These are phyloP conservation scores for Elaeis guineensis DNA, from an alignment of 176 grass and related monocot genomes.

Conservation along the genomic window DNA sequence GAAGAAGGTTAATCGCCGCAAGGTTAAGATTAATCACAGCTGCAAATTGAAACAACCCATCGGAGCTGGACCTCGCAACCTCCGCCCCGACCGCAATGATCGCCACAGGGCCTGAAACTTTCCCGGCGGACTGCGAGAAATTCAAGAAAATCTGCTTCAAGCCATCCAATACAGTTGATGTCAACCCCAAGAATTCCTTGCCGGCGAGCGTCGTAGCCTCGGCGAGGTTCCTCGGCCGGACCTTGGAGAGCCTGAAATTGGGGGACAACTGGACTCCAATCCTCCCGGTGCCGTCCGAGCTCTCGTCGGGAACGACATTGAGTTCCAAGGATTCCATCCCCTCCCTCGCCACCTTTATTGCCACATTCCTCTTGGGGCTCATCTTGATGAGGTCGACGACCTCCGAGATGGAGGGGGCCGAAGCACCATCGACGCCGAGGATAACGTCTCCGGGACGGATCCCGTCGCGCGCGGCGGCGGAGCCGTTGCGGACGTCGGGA, in stretches of 20 bases:
- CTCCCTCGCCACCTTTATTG: conserved; percentile 35
- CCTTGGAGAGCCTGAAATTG: conserved; percentile 40
- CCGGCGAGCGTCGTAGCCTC: conserved; percentile 47
- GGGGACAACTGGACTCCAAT: conserved; percentile 91
- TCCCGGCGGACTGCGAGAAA: conserved; percentile 70
- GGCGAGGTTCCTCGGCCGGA: conserved; percentile 37
- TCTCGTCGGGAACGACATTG: conserved; percentile 64
- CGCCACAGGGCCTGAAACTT: conserved; percentile 75
- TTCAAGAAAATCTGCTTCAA: conserved; percentile 82
- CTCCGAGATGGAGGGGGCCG: conserved; percentile 51
- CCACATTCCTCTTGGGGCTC: conserved; percentile 54
- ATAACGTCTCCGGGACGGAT: conserved; percentile 73
- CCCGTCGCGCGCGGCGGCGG: conserved; percentile 54
- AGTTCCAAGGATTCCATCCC: conserved; percentile 30
- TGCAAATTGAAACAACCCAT: conserved; percentile 83
- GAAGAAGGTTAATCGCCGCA: conserved; percentile 75
- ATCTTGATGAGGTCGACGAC: conserved; percentile 63
- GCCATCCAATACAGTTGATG: conserved; percentile 53
- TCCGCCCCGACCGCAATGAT: conserved; percentile 86
- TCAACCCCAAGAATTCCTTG: conserved; percentile 52
- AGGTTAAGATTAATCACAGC: conserved; percentile 88
- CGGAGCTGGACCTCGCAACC: conserved; percentile 59
- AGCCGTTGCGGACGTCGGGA: conserved; percentile 60
- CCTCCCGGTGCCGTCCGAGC: conserved; percentile 50
- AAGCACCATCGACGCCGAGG: conserved; percentile 35